phyloP scores from a whole-genome alignment of 2,329 filamentous ascomycete species.

The Neopestalotiopsis sp. region DNA sequence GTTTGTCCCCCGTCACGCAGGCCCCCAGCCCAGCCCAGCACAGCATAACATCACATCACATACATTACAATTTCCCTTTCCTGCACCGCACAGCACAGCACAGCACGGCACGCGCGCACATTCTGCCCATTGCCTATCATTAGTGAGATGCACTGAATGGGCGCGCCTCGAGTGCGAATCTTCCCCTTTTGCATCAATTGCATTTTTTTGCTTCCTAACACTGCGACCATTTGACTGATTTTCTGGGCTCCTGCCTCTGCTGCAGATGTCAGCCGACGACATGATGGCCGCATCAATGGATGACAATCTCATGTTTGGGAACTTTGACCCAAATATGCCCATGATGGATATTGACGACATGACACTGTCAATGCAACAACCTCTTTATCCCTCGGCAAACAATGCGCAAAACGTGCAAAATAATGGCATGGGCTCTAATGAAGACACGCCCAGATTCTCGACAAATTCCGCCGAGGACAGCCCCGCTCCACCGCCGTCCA shows the following conservation, averaged over 20 bases:
- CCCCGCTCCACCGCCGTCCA: constrained; percentile 42
- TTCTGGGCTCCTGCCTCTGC: constrained; percentile 1
- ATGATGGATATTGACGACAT: constrained; percentile 50
- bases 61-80: neutral
- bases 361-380: constrained; percentile 32
- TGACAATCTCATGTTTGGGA: constrained; percentile 41
- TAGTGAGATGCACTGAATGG: neutral
- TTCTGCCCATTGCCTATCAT: neutral
- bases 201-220: neutral
- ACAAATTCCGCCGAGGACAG: constrained; percentile 19
- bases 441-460: constrained; percentile 12
- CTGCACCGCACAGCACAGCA: neutral
- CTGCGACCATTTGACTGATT: constrained; percentile 5
- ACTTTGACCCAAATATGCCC: constrained; percentile 35
- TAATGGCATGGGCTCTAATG: neutral
- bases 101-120: neutral
- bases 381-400: constrained; percentile 18
- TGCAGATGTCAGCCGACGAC: constrained; percentile 32
- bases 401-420: constrained; percentile 4
- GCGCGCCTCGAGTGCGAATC: neutral
- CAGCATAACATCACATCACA: neutral
- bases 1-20: neutral
- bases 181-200: neutral
- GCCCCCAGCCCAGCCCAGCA: neutral
- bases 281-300: constrained; percentile 50